These are phyloP conservation scores for Cryptococcus sp. DNA, from an alignment of 1,284 basidiomycete species.

Conservation along the genomic window DNA sequence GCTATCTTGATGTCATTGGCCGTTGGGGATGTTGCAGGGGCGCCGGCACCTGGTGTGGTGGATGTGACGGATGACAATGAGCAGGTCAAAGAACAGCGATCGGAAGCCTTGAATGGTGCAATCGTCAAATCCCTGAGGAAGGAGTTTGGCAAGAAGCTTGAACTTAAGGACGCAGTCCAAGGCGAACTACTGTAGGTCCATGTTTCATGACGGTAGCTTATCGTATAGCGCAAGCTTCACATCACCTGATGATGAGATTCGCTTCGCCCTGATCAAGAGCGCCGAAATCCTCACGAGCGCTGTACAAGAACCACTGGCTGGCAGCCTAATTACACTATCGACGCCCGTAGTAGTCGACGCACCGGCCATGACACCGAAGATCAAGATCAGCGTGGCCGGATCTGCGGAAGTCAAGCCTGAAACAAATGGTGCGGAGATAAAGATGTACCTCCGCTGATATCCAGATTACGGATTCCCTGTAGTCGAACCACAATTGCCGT, in stretches of 20 bases:
- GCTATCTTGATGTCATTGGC: constrained; percentile 80
- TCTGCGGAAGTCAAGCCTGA: not conserved
- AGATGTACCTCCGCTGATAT: not conserved
- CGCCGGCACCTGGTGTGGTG: constrained; percentile 26
- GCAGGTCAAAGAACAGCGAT: constrained; percentile 21
- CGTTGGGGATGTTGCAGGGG: constrained; percentile 73
- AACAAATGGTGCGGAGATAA: not conserved
- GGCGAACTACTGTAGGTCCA: constrained; percentile 23
- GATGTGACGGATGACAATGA: constrained; percentile 23
- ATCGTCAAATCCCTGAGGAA: constrained; percentile 74
- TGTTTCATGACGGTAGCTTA: not conserved
- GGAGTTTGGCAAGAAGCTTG: constrained; percentile 68
- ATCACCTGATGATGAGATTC: constrained; percentile 76
- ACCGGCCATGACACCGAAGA: constrained; percentile 40
- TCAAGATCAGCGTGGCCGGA: constrained; percentile 31
- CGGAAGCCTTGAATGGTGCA: constrained; percentile 50
- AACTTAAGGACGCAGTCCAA: constrained; percentile 58
- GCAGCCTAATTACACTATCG: constrained; percentile 74
- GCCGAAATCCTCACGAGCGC: constrained; percentile 84
- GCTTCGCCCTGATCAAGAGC: constrained; percentile 86
- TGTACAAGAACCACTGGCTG: constrained; percentile 74
- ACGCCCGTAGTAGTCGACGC: constrained; percentile 65
- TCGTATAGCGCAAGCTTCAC: constrained; percentile 23
- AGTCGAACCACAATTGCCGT: constrained; percentile 11
- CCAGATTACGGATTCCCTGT: constrained; percentile 26